Evolutionary conservation across 2,329 filamentous ascomycete genomes (phyloP).

Genomic region (Sclerotinia nivalis): DNA sequence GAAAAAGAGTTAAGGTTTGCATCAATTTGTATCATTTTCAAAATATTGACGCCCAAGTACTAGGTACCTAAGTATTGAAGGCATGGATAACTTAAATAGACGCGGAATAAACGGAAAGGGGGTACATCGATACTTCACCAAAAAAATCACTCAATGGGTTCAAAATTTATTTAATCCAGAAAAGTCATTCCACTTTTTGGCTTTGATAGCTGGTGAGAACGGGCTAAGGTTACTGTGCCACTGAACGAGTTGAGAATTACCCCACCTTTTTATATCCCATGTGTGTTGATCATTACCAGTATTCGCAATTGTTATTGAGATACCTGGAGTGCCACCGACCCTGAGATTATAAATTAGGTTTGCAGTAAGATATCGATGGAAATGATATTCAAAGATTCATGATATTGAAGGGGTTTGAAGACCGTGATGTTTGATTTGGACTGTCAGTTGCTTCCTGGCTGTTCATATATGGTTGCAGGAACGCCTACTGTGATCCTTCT

Average conservation of each 20-base stretch:
- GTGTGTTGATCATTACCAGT: background rate
- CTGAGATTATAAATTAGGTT: background rate
- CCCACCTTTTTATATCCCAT: conserved; percentile 7
- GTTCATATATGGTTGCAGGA: background rate
- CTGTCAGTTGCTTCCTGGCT: background rate
- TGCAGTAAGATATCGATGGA: background rate
- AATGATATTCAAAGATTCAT: background rate
- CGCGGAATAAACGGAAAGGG: conserved; percentile 17
- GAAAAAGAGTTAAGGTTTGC: background rate
- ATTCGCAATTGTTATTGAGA: background rate
- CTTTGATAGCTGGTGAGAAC: background rate
- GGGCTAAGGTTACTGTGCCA: background rate
- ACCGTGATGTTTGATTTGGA: background rate
- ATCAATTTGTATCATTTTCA: background rate
- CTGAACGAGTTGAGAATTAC: background rate
- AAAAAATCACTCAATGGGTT: background rate
- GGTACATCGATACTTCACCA: background rate
- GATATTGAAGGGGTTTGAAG: background rate
- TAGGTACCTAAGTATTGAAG: background rate
- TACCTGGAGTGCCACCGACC: conserved; percentile 6
- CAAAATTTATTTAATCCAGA: background rate
- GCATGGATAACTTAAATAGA: background rate
- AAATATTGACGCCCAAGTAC: background rate
- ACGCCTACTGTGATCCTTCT: background rate
- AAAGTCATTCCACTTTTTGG: conserved; percentile 2